Evolutionary conservation across 257 asterid species (phyloP), one percentile per base, ranked within the genome.

Genomic region (Ilex asprella): DNA sequence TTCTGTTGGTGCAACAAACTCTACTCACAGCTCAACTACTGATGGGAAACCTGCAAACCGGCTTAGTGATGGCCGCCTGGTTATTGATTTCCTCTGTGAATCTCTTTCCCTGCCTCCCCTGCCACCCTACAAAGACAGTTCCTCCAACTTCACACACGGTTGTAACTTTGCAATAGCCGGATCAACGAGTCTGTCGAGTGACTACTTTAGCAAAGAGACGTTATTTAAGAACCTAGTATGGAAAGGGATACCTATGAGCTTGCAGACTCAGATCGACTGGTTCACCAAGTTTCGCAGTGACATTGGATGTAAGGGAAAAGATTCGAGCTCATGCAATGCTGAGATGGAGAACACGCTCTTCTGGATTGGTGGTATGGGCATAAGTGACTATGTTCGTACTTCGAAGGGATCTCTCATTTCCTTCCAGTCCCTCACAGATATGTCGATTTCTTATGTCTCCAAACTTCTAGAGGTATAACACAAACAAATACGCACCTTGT

Each of bases 361-460:
- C 56, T 82, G 89, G 86, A 35, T 79, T 5, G 89, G 86, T 39
- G 76, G 70, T 30, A 39, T 80, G 63, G 86, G 89, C 10, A 55
- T 75, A 3, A 59, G 71, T 11, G 82, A 80, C 73, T 78, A 67
- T 16, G 32, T 69, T 27, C 74, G 75, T 14, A 57, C 74, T 8
- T 57, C 52, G 7, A 75, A 69, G 5, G 60, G 79, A 5, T 6
- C 77, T 21, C 27, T 21, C 31, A 8, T 60, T 49, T 32, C 77
- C 15, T 59, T 67, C 44, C 73, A 56, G 35, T 64, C 67, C 61
- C 59, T 80, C 39, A 46, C 77, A 0, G 80, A 80, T 43, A 55
- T 43, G 13, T 73, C 82, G 0, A 68, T 73, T 41, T 52, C 12
- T n/a, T 61, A 56, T 15, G 78, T 73, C 12, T 16, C 56, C 58